Conservation (phyloP, 2,329 filamentous ascomycete genomes). For the Rhynchosporium agropyri region DNA sequence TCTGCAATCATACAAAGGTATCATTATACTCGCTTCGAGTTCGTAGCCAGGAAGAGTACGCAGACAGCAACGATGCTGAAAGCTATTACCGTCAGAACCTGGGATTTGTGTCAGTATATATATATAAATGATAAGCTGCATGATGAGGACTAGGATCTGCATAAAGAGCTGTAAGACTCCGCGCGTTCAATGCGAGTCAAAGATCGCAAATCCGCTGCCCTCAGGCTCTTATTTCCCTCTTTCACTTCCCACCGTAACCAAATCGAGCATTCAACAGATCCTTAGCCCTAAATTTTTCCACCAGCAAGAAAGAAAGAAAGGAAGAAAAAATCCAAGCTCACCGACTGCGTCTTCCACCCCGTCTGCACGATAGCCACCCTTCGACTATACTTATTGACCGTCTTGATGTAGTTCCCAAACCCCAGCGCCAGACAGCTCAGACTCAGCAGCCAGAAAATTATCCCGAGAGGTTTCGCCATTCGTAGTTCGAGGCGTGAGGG, state of each 20-base stretch:
- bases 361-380: constrained; percentile 85
- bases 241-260: no score
- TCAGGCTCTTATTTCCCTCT: no score
- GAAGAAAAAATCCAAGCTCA: constrained; percentile 44
- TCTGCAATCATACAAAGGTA: neutral
- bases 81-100: constrained; percentile 66
- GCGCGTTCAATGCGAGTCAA: no score
- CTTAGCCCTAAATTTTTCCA: neutral
- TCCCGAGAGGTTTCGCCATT: constrained; percentile 81
- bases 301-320: neutral
- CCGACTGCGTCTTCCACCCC: constrained; percentile 88
- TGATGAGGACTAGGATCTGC: no score
- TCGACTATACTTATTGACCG: constrained; percentile 77
- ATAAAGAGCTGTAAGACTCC: no score
- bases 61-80: constrained; percentile 67
- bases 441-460: constrained; percentile 84
- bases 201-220: no score
- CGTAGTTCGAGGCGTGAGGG: constrained; percentile 71
- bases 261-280: neutral
- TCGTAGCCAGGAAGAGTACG: constrained; percentile 58
- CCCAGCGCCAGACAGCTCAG: constrained; percentile 77
- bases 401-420: constrained; percentile 83
- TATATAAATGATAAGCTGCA: no score
- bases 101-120: constrained; percentile 8
- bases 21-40: constrained; percentile 36